A percentile compares a stretch with the other conserved stretches of the same genome.
Evolutionary conservation across 306 rosid genomes (phyloP).

Genomic region (Vigna radiata): DNA sequence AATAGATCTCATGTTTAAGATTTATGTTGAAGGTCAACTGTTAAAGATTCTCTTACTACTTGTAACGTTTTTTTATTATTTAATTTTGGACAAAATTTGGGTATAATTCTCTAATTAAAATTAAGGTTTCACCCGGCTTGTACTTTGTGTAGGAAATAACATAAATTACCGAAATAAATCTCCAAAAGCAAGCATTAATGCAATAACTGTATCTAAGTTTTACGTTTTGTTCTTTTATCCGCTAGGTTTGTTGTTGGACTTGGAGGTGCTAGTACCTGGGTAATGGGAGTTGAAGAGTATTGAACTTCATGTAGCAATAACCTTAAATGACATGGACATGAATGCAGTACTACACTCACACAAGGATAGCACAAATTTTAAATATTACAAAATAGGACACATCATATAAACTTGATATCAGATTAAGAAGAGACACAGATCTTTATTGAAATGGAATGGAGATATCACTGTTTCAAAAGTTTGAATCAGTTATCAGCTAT

Average conservation of each 20-base stretch:
- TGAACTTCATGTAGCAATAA: not conserved
- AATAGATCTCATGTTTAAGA: too few species aligned
- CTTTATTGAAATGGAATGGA: not conserved
- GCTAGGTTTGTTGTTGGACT: not conserved
- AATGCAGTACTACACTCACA: not conserved
- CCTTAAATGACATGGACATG: not conserved
- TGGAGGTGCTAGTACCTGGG: not conserved
- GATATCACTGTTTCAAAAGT: not conserved
- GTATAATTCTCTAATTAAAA: not conserved
- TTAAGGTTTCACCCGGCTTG: not conserved
- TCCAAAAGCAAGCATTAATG: not conserved
- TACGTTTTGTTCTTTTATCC: not conserved
- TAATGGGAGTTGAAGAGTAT: not conserved
- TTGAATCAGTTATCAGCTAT: not conserved
- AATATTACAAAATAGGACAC: not conserved
- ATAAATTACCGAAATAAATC: not conserved
- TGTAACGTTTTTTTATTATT: not conserved
- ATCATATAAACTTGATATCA: not conserved
- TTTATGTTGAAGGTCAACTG: too few species aligned
- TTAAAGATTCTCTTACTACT: not conserved
- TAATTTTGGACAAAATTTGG: not conserved
- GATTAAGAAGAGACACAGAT: not conserved
- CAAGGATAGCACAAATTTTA: not conserved
- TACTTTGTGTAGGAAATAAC: not conserved
- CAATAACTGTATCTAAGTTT: not conserved